Evolutionary conservation across 345 rosid species (phyloP), one percentile per base, ranked within the genome.

Genomic region (Pelargonium nanum): DNA sequence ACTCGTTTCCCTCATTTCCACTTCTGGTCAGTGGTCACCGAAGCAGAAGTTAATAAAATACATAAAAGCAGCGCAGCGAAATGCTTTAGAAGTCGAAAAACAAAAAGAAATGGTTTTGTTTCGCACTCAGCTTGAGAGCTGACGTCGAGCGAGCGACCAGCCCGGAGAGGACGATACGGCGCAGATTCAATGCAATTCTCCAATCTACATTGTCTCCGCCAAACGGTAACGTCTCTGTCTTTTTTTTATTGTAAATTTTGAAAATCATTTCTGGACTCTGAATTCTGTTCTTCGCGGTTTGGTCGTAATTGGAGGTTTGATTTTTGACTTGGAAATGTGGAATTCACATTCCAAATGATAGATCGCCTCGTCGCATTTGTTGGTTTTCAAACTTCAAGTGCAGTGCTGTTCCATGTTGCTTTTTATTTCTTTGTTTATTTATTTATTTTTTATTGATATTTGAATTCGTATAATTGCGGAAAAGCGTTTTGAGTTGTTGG

Each of bases 1-100:
- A 71, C 70, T 71, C 65, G 70, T 52, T 34, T 19, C 34, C 24
- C 25, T 53, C 32, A 40, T 61, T 59, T 48, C 61, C 24, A 10
- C 58, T 22, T 20, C 26, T 44, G 26, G 13, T 61, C 48, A 40
- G 22, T 44, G 26, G 13, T 61, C 48, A 40, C 15, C 9, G 48
- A 40, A 40, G 15, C 48, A 40, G 13, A 40, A 40, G 16, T 9
- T 40, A 40, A 40, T 4, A 5, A 40, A 40, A 30, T 30, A 30
- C 48, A 40, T 17, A 12, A 40, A 40, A 40, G 48, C 48, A 9
- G 12, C 45, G 45, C 45, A 3, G 45, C 45, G 15, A 40, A 40
- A 40, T n/a, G n/a, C n/a, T n/a, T n/a, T n/a, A 10, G 16, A 40
- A 40, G 10, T 12, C 15, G 0, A 12, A 40, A 12, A 40, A 17